Evolutionary conservation across 805 yeast species (phyloP).

Genomic region (Teunomyces lycoperdinae): DNA sequence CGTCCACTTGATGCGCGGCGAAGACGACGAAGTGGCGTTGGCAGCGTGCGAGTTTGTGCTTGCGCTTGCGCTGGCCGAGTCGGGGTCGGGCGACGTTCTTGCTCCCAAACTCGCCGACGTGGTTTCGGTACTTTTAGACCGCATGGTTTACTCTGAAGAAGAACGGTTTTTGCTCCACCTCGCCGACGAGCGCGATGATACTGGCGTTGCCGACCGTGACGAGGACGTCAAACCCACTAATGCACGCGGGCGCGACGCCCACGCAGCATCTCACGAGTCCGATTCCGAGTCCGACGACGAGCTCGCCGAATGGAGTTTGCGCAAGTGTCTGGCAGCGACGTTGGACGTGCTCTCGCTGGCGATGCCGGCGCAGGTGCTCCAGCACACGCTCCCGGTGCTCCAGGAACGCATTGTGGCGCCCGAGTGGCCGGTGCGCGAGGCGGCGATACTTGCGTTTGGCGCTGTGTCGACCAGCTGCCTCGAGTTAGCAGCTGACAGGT

Average conservation of each 20-base stretch:
- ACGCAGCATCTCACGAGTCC: constrained; percentile 20
- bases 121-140: constrained; percentile 72
- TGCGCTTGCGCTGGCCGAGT: constrained; percentile 57
- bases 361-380: constrained; percentile 65
- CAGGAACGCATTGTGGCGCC: constrained; percentile 65
- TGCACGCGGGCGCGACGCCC: constrained; percentile 57
- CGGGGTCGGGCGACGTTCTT: constrained; percentile 37
- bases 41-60: constrained; percentile 93
- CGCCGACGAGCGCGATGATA: constrained; percentile 73
- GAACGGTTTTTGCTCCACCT: constrained; percentile 64
- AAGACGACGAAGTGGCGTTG: constrained; percentile 71
- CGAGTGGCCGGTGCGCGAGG: constrained; percentile 90
- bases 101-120: constrained; percentile 58
- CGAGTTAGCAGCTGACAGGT: constrained; percentile 62
- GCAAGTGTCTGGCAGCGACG: constrained; percentile 94
- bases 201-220: constrained; percentile 72
- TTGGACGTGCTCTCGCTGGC: constrained; percentile 74
- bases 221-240: constrained; percentile 85
- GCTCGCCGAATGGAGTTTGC: constrained; percentile 79
- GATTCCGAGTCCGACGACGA: constrained; percentile 55
- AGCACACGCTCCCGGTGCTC: constrained; percentile 68
- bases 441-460: constrained; percentile 91
- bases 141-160: constrained; percentile 86
- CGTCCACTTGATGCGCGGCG: constrained; percentile 63
- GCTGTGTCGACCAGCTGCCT: constrained; percentile 90